These are phyloP conservation scores for Microcyclosporella mali DNA, from an alignment of 2,329 filamentous ascomycete species.

Conservation along the genomic window DNA sequence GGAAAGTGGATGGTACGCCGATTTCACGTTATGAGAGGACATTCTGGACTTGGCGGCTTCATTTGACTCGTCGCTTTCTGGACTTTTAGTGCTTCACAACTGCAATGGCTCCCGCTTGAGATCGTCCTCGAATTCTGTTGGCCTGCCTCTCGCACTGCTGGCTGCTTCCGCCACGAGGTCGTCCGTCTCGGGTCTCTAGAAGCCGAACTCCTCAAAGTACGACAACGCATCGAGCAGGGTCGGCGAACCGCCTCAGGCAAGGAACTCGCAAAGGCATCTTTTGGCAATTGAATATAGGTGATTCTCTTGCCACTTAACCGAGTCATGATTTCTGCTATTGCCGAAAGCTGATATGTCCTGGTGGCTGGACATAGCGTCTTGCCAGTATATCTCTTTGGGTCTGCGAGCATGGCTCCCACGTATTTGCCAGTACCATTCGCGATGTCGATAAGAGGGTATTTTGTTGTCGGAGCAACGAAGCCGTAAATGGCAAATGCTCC, in stretches of 20 bases:
- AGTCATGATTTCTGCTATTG: conserved; percentile 1
- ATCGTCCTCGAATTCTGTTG: too few species aligned
- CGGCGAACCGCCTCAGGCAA: not conserved
- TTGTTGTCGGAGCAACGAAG: not conserved
- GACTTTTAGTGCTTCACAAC: too few species aligned
- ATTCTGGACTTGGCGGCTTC: too few species aligned
- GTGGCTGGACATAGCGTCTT: not conserved
- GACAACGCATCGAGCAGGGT: conserved; percentile 1
- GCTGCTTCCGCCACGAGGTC: not conserved
- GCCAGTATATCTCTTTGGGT: conserved; percentile 1
- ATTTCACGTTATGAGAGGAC: too few species aligned
- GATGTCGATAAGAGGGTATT: conserved; percentile 1
- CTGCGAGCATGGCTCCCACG: conserved; percentile 1
- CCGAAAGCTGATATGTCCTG: not conserved
- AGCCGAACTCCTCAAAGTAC: conserved; percentile 2
- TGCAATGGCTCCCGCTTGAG: too few species aligned
- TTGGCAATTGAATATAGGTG: not conserved
- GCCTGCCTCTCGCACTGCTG: too few species aligned
- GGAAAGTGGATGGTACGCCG: too few species aligned
- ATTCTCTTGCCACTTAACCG: not conserved
- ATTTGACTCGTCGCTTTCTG: too few species aligned
- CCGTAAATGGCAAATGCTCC: not conserved
- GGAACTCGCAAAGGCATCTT: not conserved
- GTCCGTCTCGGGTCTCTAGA: not conserved
- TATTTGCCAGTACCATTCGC: conserved; percentile 1